A percentile compares a stretch with the other conserved stretches of the same genome.
Conservation (phyloP, 1,284 basidiomycete species). For the Exobasidium rhododendri region DNA sequence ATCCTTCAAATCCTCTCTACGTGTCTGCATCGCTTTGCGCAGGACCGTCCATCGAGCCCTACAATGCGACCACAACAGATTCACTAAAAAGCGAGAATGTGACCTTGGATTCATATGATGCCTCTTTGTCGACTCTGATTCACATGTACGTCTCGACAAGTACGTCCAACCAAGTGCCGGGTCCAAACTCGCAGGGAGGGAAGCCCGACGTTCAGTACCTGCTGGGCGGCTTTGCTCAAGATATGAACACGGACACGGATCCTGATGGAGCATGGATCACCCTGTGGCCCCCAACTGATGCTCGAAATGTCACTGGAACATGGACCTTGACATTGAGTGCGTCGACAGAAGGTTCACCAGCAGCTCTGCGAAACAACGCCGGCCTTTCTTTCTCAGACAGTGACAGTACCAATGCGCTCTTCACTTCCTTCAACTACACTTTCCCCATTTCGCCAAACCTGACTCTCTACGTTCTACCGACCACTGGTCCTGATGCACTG, state of each 20-base stretch:
- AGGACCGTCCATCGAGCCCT: slow-evolving; percentile 42
- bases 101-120: slow-evolving; percentile 26
- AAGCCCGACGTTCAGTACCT: background rate
- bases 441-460: slow-evolving; percentile 33
- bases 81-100: slow-evolving; percentile 24
- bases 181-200: slow-evolving; percentile 20
- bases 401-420: slow-evolving; percentile 45
- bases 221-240: slow-evolving; percentile 9
- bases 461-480: slow-evolving; percentile 43
- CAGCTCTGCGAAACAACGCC: slow-evolving; percentile 8
- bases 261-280: slow-evolving; percentile 38
- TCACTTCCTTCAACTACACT: slow-evolving; percentile 50
- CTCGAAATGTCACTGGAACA: slow-evolving; percentile 19
- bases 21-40: slow-evolving; percentile 42
- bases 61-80: slow-evolving; percentile 42
- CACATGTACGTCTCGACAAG: slow-evolving; percentile 38
- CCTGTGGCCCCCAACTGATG: slow-evolving; percentile 40
- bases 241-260: slow-evolving; percentile 4
- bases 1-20: slow-evolving; percentile 21
- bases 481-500: slow-evolving; percentile 30
- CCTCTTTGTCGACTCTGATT: slow-evolving; percentile 32
- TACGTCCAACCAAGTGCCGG: slow-evolving; percentile 23
- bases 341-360: background rate
- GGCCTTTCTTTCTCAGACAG: slow-evolving; percentile 48
- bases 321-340: slow-evolving; percentile 2